phyloP scores from a whole-genome alignment of 2,329 filamentous ascomycete species.

The Aspergillus novofumigatus region DNA sequence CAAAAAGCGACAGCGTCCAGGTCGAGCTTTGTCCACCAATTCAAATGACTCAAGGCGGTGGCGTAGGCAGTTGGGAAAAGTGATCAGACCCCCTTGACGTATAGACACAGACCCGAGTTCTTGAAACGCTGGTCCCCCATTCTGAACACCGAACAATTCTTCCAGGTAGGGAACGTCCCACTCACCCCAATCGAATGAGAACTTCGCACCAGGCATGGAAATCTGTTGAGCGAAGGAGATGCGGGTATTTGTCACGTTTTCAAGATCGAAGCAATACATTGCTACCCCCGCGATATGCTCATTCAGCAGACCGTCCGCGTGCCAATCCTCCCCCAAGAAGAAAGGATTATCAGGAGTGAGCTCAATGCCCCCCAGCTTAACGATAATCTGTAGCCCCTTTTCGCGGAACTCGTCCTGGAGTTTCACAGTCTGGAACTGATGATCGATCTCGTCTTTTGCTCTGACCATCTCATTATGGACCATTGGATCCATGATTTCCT shows the following conservation, averaged over 20 bases:
- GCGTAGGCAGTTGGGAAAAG: constrained; percentile 8
- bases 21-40: constrained; percentile 6
- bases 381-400: constrained; percentile 12
- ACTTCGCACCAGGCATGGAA: background rate
- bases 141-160: constrained; percentile 2
- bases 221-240: constrained; percentile 6
- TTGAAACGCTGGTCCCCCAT: constrained; percentile 3
- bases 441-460: constrained; percentile 2
- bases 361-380: constrained; percentile 8
- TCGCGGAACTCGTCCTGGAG: constrained; percentile 11
- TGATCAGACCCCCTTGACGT: constrained; percentile 7
- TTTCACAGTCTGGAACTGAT: constrained; percentile 10
- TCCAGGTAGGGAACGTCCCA: constrained; percentile 10
- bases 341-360: constrained; percentile 6
- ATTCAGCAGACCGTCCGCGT: constrained; percentile 7
- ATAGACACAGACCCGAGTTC: constrained; percentile 10
- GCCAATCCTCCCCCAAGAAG: constrained; percentile 10
- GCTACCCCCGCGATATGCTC: constrained; percentile 7
- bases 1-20: constrained; percentile 7
- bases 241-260: constrained; percentile 7
- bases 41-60: constrained; percentile 7
- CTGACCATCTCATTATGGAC: background rate
- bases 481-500: background rate
- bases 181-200: background rate
- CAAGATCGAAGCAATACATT: constrained; percentile 3